Conservation (phyloP, 371 early-diverging fungal genomes). For the Mortierella sp. region DNA sequence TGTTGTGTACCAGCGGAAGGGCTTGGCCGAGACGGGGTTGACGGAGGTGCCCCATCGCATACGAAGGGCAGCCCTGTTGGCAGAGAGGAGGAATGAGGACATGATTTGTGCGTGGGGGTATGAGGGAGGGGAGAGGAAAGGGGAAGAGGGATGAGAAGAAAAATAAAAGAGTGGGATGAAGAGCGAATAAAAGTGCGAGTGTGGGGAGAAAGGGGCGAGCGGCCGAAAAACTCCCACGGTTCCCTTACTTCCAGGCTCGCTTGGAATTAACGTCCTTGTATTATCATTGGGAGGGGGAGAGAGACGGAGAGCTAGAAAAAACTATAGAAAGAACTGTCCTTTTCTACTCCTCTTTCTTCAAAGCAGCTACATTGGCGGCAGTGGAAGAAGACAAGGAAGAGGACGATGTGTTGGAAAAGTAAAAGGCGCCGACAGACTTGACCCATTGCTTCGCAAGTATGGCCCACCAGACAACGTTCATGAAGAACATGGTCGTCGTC, state of each 20-base stretch:
- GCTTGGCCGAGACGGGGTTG: conserved; percentile 49
- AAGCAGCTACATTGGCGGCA: background rate
- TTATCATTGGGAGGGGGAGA: background rate
- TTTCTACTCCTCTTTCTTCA: conserved; percentile 2
- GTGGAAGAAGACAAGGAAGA: background rate
- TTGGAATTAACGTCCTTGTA: background rate
- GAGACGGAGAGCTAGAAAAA: background rate
- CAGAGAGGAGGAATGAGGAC: conserved; percentile 55
- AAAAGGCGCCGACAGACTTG: conserved; percentile 35
- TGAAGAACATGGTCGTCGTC: conserved; percentile 48
- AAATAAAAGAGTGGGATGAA: conserved; percentile 10
- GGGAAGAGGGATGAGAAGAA: conserved; percentile 7
- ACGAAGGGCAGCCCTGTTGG: conserved; percentile 56
- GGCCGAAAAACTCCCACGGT: conserved; percentile 34
- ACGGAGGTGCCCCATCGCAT: conserved; percentile 57
- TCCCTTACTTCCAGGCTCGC: background rate
- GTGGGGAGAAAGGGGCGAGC: conserved; percentile 12
- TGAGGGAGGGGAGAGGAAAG: background rate
- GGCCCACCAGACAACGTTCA: conserved; percentile 55
- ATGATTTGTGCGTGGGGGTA: conserved; percentile 23
- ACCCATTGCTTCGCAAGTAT: conserved; percentile 48
- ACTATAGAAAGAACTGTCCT: background rate
- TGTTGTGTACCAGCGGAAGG: conserved; percentile 56
- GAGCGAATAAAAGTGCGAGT: conserved; percentile 6
- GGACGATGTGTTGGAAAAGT: conserved; percentile 22